Evolutionary conservation across 2,329 filamentous ascomycete species (phyloP), one percentile per base, ranked within the genome.

Genomic region (Apiospora phragmitis): DNA sequence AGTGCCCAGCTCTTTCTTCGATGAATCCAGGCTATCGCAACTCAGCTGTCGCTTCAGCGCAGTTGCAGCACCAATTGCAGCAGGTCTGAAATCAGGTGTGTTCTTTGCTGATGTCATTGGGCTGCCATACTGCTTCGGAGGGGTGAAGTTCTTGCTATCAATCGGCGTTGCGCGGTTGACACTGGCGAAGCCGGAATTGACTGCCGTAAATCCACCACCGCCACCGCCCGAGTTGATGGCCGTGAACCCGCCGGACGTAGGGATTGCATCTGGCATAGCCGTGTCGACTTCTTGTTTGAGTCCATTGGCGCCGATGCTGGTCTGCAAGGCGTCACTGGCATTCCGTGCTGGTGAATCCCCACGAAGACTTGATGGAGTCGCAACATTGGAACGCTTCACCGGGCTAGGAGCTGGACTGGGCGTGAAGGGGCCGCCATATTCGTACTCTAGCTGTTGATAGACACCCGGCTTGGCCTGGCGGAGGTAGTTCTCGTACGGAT

Each of bases 401-500:
- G 95, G 94, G 43, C 82, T 94, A 81, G 79, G 92, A 82, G 85
- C 88, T 7, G 88, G 88, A 72, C 88, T 90, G 3, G 95, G 94
- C 0, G 95, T 98, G 72, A 96, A 90, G 21, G 95, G 94, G 1
- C 95, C 96, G 71, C 95, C 95, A 77, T 98, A 94, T 80, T 98
- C 95, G 73, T 93, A 89, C 80, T 98, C 95, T 12, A 98, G 85
- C 81, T 98, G 94, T 77, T 98, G 95, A 76, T 98, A 95, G n/a
- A 98, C 95, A 41, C 94, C 94, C 3, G 96, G 96, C 80, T 98
- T 98, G 68, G 94, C 95, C 18, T 95, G 85, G 68, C 93, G 90
- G 59, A 99, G 85, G 79, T 97, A 99, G 73, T 98, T 94, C 81
- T 99, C 96, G 77, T 98, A 99, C 0, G 96, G 96, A 78, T 94